phyloP scores from a whole-genome alignment of 352 stramenopile genomes.

The Hyaloperonospora arabidopsidis region DNA sequence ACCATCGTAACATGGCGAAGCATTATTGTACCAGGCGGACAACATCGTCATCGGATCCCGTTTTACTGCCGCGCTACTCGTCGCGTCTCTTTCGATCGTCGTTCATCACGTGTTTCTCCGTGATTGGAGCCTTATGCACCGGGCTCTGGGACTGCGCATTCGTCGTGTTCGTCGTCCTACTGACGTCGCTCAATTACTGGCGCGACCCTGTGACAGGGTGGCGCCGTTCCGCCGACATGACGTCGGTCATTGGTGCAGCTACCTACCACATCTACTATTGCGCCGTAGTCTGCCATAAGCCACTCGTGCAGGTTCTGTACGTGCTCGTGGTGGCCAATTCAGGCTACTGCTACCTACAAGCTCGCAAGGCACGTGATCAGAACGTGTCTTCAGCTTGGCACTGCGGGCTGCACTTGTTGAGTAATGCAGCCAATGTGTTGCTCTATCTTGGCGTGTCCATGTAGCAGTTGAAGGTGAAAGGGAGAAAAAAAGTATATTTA shows the following conservation, averaged over 20 bases:
- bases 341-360: conserved; percentile 64
- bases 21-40: background rate
- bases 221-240: conserved; percentile 66
- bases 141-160: conserved; percentile 60
- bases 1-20: background rate
- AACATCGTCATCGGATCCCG: conserved; percentile 17
- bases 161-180: conserved; percentile 56
- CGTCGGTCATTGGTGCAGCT: conserved; percentile 45
- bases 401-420: conserved; percentile 66
- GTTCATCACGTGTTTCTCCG: conserved; percentile 61
- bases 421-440: conserved; percentile 71
- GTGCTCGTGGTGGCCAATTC: conserved; percentile 58
- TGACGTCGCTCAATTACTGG: conserved; percentile 85
- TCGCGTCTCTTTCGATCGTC: conserved; percentile 63
- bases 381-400: conserved; percentile 72
- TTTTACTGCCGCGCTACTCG: conserved; percentile 65
- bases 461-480: conserved; percentile 10
- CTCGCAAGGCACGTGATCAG: conserved; percentile 48
- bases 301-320: conserved; percentile 52
- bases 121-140: conserved; percentile 37
- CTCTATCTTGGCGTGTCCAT: conserved; percentile 60
- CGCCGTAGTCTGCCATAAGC: conserved; percentile 42
- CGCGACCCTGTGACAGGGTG: conserved; percentile 63
- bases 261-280: conserved; percentile 66
- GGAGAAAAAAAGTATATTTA: conserved; percentile 6